Percentiles rank a stretch among this genome's conserved stretches.
These are phyloP conservation scores for Aspergillus japonicus DNA, from an alignment of 2,329 filamentous ascomycete genomes.

Conservation along the genomic window DNA sequence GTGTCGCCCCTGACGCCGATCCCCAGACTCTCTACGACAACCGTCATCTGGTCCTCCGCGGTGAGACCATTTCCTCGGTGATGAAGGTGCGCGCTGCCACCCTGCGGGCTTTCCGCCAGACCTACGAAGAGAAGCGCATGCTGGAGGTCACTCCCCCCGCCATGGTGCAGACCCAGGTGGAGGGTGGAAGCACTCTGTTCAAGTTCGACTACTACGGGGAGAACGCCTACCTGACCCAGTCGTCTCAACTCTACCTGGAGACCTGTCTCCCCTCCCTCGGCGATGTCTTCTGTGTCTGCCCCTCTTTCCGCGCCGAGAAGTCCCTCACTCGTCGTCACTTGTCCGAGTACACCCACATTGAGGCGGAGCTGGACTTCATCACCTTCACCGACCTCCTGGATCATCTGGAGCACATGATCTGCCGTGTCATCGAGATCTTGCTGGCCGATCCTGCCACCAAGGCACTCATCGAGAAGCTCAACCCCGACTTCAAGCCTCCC, in stretches of 20 bases:
- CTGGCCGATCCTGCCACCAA: constrained; percentile 72
- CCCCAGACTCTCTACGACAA: constrained; percentile 74
- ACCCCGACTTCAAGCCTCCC: constrained; percentile 84
- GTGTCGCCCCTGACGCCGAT: constrained; percentile 66
- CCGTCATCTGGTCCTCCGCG: constrained; percentile 80
- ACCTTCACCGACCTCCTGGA: constrained; percentile 82
- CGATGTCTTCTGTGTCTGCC: constrained; percentile 96
- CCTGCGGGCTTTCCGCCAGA: constrained; percentile 74
- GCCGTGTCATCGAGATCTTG: constrained; percentile 75
- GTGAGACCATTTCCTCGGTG: constrained; percentile 78
- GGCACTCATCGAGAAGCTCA: constrained; percentile 75
- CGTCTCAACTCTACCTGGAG: constrained; percentile 95
- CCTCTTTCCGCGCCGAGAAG: constrained; percentile 98
- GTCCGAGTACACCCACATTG: constrained; percentile 94
- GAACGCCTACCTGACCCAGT: constrained; percentile 91
- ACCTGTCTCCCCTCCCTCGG: constrained; percentile 87
- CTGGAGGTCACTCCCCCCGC: constrained; percentile 85
- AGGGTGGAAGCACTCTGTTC: constrained; percentile 90
- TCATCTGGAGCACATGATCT: constrained; percentile 86
- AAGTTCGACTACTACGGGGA: constrained; percentile 86
- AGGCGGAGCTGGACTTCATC: constrained; percentile 96
- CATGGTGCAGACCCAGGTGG: constrained; percentile 91
- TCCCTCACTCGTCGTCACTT: constrained; percentile 90
- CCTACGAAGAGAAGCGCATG: constrained; percentile 73
- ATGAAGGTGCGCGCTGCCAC: constrained; percentile 83